A percentile compares a stretch with the other conserved stretches of the same genome.
Conservation (phyloP, 2,329 filamentous ascomycete species). For the Tolypocladium cylindrosporum region DNA sequence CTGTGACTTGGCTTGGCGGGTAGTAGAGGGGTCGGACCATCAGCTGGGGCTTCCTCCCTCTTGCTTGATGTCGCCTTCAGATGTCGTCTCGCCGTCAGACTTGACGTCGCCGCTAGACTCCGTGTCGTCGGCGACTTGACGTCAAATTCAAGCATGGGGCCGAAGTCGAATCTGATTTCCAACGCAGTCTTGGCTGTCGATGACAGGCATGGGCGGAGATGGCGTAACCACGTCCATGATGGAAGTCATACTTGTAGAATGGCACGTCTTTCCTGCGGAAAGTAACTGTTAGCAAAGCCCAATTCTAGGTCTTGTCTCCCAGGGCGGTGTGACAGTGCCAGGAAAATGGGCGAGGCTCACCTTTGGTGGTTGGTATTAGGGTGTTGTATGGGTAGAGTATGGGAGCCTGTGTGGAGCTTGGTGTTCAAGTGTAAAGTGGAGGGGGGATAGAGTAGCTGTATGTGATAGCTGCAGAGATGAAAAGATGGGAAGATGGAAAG, state of each 20-base stretch:
- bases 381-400: too few relatives aligned
- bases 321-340: too few relatives aligned
- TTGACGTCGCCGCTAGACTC: background rate
- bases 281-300: background rate
- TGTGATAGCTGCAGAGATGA: too few relatives aligned
- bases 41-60: background rate
- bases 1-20: background rate
- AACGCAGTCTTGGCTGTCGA: background rate
- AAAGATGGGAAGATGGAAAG: background rate
- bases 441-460: too few relatives aligned
- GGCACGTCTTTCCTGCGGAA: background rate
- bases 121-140: background rate
- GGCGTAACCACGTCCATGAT: background rate
- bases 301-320: too few relatives aligned
- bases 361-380: too few relatives aligned
- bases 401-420: too few relatives aligned
- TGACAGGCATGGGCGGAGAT: background rate
- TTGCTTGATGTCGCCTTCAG: background rate
- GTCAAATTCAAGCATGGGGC: background rate
- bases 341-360: too few relatives aligned
- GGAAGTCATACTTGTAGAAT: background rate
- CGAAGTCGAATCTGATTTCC: background rate
- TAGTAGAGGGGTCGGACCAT: too few relatives aligned
- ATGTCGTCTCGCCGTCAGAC: background rate
- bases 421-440: too few relatives aligned